Evolutionary conservation across 75 land plant genomes (phyloP), one percentile per base, ranked within the genome.

Genomic region (Pseudotsuga menziesii): DNA sequence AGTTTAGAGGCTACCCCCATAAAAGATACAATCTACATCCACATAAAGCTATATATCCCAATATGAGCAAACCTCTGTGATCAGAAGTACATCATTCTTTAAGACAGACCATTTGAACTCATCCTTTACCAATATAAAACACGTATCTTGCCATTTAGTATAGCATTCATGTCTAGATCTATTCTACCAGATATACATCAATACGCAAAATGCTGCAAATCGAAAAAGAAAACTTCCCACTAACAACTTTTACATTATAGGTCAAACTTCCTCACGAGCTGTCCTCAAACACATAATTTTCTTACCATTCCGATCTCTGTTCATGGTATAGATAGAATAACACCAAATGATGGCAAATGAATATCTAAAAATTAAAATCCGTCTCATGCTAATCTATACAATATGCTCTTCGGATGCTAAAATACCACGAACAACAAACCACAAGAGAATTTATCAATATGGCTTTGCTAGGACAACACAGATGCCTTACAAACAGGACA

Each of bases 401-500:
- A 69, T 69, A 69, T 69, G 52, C 23, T 41, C 52, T 69, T 69
- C 52, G 6, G 25, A 41, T 69, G 54, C 52, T 69, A 69, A 11
- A 1, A 64, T 64, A 64, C n/a, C 69, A 64, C 69, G 35, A 69
- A 3, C 4, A 36, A 20, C 22, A 36, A 69, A 69, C 72, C 39
- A 36, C n/a, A 39, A 20, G 23, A 11, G n/a, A 13, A 41, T 41
- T 36, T 69, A 39, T n/a, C 9, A 23, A 41, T 5, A 11, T 41
- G 52, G 3, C 20, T 8, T n/a, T n/a, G 12, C 41, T 69, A 69
- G 23, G 19, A 20, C 11, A 69, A 41, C n/a, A 83, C 93, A 58
- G 82, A 64, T 17, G 83, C 29, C 80, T 93, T 93, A 78, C 96
- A 93, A n/a, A 91, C 88, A 8, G 96, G 94, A 80, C 96, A 93